A percentile compares a stretch with the other conserved stretches of the same genome.
These are phyloP conservation scores for Quercus wislizeni DNA, from an alignment of 306 rosid genomes.

Conservation along the genomic window DNA sequence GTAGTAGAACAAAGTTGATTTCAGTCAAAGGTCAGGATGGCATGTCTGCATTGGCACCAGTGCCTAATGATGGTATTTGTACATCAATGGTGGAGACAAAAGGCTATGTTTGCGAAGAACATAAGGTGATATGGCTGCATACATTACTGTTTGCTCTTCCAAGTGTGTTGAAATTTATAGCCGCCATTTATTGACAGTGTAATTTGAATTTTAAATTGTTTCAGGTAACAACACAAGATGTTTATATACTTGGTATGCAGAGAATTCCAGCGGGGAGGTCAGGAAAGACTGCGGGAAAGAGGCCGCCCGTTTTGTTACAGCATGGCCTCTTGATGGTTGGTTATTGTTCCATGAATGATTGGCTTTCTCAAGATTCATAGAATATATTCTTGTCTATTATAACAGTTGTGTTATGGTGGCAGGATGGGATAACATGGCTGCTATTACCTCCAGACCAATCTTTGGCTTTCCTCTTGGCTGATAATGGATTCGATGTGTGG, in stretches of 20 bases:
- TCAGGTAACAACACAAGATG: constrained; percentile 71
- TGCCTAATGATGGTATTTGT: constrained; percentile 44
- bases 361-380: neutral
- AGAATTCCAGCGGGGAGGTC: constrained; percentile 47
- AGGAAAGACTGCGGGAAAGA: constrained; percentile 24
- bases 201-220: constrained; percentile 10
- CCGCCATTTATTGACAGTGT: neutral
- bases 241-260: constrained; percentile 65
- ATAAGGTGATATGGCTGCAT: constrained; percentile 30
- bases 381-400: neutral
- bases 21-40: neutral
- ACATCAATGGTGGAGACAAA: constrained; percentile 50
- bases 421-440: constrained; percentile 85
- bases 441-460: constrained; percentile 63
- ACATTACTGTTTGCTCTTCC: constrained; percentile 12
- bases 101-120: constrained; percentile 70
- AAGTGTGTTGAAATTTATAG: constrained; percentile 15
- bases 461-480: constrained; percentile 64
- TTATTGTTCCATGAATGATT: constrained; percentile 8
- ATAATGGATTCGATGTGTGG: constrained; percentile 81
- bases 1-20: constrained; percentile 17
- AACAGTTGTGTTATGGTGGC: constrained; percentile 18
- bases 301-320: constrained; percentile 62
- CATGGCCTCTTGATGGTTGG: constrained; percentile 74
- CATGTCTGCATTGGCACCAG: constrained; percentile 2